Evolutionary conservation across 177 flowering plant species (phyloP).

Genomic region (Vitis hybrid): DNA sequence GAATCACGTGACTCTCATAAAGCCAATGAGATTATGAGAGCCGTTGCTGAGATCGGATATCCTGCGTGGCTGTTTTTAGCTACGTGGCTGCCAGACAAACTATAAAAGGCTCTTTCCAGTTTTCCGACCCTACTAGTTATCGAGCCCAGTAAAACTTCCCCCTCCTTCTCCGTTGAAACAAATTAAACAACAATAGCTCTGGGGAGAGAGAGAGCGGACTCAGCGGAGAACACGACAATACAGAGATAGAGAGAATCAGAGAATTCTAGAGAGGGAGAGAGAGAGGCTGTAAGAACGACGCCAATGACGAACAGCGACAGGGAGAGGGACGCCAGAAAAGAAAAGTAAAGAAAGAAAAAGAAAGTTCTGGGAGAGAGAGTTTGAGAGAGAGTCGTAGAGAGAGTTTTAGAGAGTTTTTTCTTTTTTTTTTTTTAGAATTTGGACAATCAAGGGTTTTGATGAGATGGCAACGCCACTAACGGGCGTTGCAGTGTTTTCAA

Average conservation of each 20-base stretch:
- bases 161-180: not conserved
- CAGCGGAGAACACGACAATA: not conserved
- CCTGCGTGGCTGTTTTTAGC: too few relatives aligned
- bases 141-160: too few relatives aligned
- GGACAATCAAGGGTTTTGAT: not conserved
- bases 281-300: constrained; percentile 12
- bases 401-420: not conserved
- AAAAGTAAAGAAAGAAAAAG: not conserved
- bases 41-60: too few relatives aligned
- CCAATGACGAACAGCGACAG: constrained; percentile 22
- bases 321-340: constrained; percentile 8
- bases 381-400: not conserved
- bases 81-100: too few relatives aligned
- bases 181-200: not conserved
- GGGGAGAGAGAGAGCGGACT: not conserved
- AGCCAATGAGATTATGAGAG: too few relatives aligned
- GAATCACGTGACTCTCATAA: too few relatives aligned
- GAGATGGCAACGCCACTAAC: constrained; percentile 23
- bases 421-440: too few relatives aligned
- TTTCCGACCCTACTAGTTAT: too few relatives aligned
- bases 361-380: not conserved
- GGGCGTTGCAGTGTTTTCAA: constrained; percentile 23
- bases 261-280: not conserved
- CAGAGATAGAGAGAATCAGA: not conserved
- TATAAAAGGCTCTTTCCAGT: too few relatives aligned